A percentile compares a stretch with the other conserved stretches of the same genome.
Conservation (phyloP, 495 filamentous ascomycete genomes). For the Aspergillus bridgeri region DNA sequence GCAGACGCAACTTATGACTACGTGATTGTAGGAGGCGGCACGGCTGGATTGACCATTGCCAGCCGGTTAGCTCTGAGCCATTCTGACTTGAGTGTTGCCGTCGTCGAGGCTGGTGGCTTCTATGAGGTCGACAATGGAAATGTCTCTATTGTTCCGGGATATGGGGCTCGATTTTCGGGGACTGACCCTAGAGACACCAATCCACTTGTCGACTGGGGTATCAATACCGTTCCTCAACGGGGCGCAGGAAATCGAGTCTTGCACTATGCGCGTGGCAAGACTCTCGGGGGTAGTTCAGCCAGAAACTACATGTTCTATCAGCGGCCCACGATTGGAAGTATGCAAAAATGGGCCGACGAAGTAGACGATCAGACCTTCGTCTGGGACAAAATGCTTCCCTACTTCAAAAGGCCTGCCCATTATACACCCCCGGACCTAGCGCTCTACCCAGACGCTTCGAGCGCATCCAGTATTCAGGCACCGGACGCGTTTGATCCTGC, state of each 20-base stretch:
- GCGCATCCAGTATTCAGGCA: slow-evolving; percentile 4
- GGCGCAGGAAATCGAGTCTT: slow-evolving; percentile 19
- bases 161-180: slow-evolving; percentile 54
- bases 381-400: slow-evolving; percentile 49
- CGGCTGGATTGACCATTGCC: slow-evolving; percentile 39
- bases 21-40: slow-evolving; percentile 39
- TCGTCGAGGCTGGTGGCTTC: slow-evolving; percentile 54
- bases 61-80: slow-evolving; percentile 31
- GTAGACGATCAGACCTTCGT: slow-evolving; percentile 52
- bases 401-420: slow-evolving; percentile 45
- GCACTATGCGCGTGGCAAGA: slow-evolving; percentile 30
- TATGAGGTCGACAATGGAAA: slow-evolving; percentile 52
- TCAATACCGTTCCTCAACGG: slow-evolving; percentile 36
- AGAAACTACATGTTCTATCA: slow-evolving; percentile 47
- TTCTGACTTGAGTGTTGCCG: slow-evolving; percentile 28
- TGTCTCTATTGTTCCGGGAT: slow-evolving; percentile 40
- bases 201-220: slow-evolving; percentile 48
- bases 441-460: slow-evolving; percentile 30
- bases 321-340: slow-evolving; percentile 33
- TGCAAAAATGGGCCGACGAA: slow-evolving; percentile 51
- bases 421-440: slow-evolving; percentile 47
- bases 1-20: slow-evolving; percentile 29
- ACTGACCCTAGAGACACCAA: slow-evolving; percentile 44
- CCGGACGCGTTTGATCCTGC: slow-evolving; percentile 22
- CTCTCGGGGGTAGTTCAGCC: slow-evolving; percentile 30